A percentile compares a stretch with the other conserved stretches of the same genome.
Evolutionary conservation across 225 moss, liverwort and hornwort genomes (phyloP).

Genomic region (Anthoceros angustus): DNA sequence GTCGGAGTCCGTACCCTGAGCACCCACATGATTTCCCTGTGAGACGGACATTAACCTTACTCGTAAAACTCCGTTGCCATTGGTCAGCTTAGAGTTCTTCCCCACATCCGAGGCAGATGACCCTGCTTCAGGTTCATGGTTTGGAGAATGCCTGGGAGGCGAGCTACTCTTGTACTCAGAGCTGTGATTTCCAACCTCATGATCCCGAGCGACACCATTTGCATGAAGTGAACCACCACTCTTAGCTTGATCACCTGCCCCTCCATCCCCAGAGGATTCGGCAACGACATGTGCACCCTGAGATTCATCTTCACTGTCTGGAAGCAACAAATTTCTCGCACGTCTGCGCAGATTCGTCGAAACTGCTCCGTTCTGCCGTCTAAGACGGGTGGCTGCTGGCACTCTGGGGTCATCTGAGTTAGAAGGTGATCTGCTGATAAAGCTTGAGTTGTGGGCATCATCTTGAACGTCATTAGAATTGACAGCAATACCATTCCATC

Average conservation of each 20-base stretch:
- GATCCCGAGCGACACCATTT: not conserved
- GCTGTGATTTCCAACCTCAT: not conserved
- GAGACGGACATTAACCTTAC: not conserved
- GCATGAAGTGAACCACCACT: not conserved
- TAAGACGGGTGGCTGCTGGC: not conserved
- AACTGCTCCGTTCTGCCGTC: not conserved
- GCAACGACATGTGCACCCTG: not conserved
- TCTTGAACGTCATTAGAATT: not conserved
- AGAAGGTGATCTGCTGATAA: not conserved
- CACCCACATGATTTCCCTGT: too few relatives aligned
- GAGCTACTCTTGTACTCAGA: not conserved
- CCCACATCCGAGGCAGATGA: not conserved
- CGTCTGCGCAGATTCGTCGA: not conserved
- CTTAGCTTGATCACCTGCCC: not conserved
- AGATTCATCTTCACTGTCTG: conserved; percentile 1
- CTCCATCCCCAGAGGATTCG: not conserved
- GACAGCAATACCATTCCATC: not conserved
- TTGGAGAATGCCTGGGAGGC: not conserved
- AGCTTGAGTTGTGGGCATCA: not conserved
- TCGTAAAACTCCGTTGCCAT: not conserved
- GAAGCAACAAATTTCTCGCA: not conserved
- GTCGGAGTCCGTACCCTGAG: not conserved
- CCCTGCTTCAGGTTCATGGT: not conserved
- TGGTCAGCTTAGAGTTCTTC: not conserved
- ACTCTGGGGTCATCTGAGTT: not conserved